Percentiles rank a stretch among this genome's conserved stretches.
Evolutionary conservation across 192 early-diverging fungal species (phyloP).

Genomic region (Podila epicladia): DNA sequence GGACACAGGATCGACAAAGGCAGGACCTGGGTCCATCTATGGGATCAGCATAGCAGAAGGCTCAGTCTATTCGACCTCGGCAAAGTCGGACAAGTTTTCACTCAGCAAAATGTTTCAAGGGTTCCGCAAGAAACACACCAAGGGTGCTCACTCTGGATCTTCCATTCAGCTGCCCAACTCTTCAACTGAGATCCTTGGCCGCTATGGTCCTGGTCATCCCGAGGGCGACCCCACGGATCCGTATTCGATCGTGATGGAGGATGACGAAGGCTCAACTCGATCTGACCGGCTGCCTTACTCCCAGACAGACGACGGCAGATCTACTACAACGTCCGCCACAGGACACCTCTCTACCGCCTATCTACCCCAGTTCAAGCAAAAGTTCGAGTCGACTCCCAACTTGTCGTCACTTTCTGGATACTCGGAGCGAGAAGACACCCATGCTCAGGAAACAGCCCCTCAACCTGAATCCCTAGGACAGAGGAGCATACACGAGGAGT

Average conservation of each 20-base stretch:
- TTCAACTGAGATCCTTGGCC: constrained; percentile 13
- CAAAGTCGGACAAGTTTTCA: constrained; percentile 38
- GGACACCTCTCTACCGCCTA: constrained; percentile 4
- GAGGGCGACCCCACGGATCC: not conserved
- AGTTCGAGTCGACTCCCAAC: constrained; percentile 39
- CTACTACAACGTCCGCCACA: not conserved
- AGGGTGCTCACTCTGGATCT: constrained; percentile 28
- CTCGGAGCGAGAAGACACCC: not conserved
- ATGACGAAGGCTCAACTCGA: constrained; percentile 4
- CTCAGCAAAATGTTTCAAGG: constrained; percentile 47
- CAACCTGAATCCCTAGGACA: not conserved
- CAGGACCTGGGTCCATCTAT: constrained; percentile 11
- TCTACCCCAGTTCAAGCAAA: constrained; percentile 16
- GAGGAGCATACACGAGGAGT: not conserved
- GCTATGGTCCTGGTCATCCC: not conserved
- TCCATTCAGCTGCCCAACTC: constrained; percentile 1
- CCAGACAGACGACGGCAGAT: not conserved
- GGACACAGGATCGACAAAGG: constrained; percentile 28
- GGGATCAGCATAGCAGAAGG: constrained; percentile 7
- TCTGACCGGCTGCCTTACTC: not conserved
- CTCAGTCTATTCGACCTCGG: not conserved
- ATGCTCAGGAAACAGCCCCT: not conserved
- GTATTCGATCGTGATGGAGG: constrained; percentile 2
- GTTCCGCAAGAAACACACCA: constrained; percentile 41
- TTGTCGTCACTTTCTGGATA: constrained; percentile 1